Base-by-base conservation (phyloP, 441 rosid genomes). In the Hypseocharis bilobata region DNA sequence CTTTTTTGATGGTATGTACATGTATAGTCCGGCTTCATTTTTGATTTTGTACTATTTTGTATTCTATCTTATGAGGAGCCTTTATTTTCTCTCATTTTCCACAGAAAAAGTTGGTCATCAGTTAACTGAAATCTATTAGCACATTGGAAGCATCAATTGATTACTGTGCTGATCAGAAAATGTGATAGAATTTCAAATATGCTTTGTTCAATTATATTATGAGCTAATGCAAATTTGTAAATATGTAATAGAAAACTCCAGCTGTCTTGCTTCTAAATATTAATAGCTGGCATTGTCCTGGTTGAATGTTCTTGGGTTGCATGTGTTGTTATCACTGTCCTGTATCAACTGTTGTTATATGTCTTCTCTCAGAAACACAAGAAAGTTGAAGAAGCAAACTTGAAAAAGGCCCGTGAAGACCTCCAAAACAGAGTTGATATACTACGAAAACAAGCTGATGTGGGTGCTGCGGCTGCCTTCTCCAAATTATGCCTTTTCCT, bases 351-450 rank as follows among this genome's bases (percentile, higher is more conserved):
- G 30, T 44, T 61, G 65, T 62, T 6, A 60, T 77, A 67, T 62
- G 58, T 36, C 68, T 76, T 26, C 60, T 45, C 72, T 49, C 83
- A 93, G 97, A 86, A 88, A 78, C 87, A 93, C 68, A 80, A 76
- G 62, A 87, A 80, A 65, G 77, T 78, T 44, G 95, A 91, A 60
- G 96, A 91, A 72, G 65, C 74, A 30, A 84, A 81, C 67, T 73
- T 85, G 79, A 91, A 93, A 82, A 83, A 76, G 83, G 61, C 68
- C 59, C 88, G 76, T 61, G 96, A 87, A 75, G 97, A 93, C 66
- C 95, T 93, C 74, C 91, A 88, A 72, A 86, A 67, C 79, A 83
- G 80, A 82, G 80, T 91, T 71, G 97, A 93, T 78, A 71, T 88
- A 59, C 83, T 93, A 19, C 76, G 73, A 69, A 88, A 87, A 74